These are phyloP conservation scores for Penicillium sp. DNA, from an alignment of 2,329 filamentous ascomycete genomes.

Conservation along the genomic window DNA sequence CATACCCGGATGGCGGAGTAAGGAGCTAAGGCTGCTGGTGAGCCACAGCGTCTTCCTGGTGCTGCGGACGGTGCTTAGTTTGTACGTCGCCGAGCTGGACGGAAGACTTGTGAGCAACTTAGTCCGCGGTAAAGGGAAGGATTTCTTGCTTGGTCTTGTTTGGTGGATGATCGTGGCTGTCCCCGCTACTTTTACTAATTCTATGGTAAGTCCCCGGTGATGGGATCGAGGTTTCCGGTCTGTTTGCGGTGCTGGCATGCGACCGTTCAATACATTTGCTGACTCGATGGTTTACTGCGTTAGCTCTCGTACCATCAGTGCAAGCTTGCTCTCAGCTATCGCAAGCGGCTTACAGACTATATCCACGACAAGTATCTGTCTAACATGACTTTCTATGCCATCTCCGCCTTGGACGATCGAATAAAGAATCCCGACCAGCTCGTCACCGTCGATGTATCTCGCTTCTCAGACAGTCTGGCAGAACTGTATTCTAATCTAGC, in stretches of 20 bases:
- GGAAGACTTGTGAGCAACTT: conserved; percentile 88
- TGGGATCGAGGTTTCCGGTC: too few species aligned
- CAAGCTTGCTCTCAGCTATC: conserved; percentile 87
- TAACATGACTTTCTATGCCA: conserved; percentile 97
- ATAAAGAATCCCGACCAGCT: conserved; percentile 99
- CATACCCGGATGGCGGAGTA: conserved; percentile 83
- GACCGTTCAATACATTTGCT: conserved; percentile 8
- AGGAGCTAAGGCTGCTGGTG: conserved; percentile 78
- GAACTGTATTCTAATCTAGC: conserved; percentile 95
- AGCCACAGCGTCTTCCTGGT: conserved; percentile 94
- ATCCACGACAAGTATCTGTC: conserved; percentile 95
- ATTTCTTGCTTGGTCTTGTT: conserved; percentile 81
- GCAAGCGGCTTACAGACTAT: conserved; percentile 85
- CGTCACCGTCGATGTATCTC: conserved; percentile 92
- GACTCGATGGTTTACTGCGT: conserved; percentile 1
- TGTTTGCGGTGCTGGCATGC: background rate
- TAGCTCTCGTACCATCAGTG: conserved; percentile 96
- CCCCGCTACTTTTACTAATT: conserved; percentile 96
- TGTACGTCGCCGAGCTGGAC: conserved; percentile 96
- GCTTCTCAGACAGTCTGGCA: conserved; percentile 91
- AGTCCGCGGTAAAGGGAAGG: conserved; percentile 84
- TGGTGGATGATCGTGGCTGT: conserved; percentile 99
- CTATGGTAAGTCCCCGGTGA: conserved; percentile 66
- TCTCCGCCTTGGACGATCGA: conserved; percentile 90
- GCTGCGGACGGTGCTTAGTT: conserved; percentile 81